These are phyloP conservation scores for Phytophthora sp. DNA, from an alignment of 352 stramenopile genomes.

Conservation along the genomic window DNA sequence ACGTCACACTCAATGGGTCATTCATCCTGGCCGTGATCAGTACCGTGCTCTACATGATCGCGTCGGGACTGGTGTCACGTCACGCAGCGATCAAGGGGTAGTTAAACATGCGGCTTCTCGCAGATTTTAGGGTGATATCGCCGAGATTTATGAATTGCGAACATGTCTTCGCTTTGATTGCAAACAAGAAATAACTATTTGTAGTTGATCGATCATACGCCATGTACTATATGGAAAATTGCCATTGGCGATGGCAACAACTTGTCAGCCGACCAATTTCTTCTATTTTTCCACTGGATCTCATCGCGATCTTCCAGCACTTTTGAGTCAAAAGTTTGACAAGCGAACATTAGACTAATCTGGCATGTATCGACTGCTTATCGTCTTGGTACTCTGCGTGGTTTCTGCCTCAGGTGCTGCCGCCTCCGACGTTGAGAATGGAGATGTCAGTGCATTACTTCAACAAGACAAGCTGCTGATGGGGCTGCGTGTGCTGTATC, in stretches of 20 bases:
- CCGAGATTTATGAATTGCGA: no score
- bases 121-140: no score
- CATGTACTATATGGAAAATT: no score
- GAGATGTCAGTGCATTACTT: not conserved
- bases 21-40: constrained; percentile 64
- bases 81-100: constrained; percentile 33
- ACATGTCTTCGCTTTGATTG: no score
- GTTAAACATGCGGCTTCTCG: no score
- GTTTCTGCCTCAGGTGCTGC: not conserved
- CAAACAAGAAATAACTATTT: not conserved
- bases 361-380: constrained; percentile 8
- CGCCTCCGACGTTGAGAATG: constrained; percentile 2
- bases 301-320: constrained; percentile 24
- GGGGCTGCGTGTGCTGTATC: constrained; percentile 22
- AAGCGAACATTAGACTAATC: not conserved
- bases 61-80: constrained; percentile 36
- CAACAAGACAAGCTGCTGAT: constrained; percentile 20
- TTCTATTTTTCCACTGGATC: constrained; percentile 13
- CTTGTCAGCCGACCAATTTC: not conserved
- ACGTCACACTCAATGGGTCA: constrained; percentile 59
- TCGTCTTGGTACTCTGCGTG: constrained; percentile 6
- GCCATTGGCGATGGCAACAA: no score
- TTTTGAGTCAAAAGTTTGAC: no score
- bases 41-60: constrained; percentile 55
- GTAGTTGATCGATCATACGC: no score